These are phyloP conservation scores for Tagetes erecta DNA, from an alignment of 129 eudicot genomes.

Conservation along the genomic window DNA sequence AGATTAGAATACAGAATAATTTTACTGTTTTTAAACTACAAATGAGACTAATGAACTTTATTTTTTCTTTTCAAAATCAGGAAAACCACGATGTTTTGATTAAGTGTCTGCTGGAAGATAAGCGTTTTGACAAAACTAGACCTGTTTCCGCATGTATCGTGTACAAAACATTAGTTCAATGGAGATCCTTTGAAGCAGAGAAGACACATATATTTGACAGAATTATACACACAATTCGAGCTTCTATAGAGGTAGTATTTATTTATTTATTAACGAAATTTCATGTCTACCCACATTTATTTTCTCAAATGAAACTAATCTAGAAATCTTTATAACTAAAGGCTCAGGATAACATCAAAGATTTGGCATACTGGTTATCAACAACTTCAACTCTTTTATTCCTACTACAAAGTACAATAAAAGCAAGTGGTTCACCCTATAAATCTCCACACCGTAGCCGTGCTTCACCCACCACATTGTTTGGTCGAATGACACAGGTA, in stretches of 20 bases:
- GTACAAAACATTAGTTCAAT: slow-evolving; percentile 87
- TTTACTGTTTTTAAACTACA: background rate
- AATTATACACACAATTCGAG: slow-evolving; percentile 77
- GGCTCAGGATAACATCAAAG: slow-evolving; percentile 65
- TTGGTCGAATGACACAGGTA: slow-evolving; percentile 94
- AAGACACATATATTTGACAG: slow-evolving; percentile 90
- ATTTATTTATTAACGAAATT: background rate
- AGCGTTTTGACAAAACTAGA: slow-evolving; percentile 77
- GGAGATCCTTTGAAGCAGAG: slow-evolving; percentile 99
- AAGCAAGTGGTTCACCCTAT: slow-evolving; percentile 77
- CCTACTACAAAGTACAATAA: slow-evolving; percentile 84
- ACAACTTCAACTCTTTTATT: slow-evolving; percentile 86
- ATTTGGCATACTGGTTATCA: slow-evolving; percentile 90
- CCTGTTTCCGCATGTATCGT: slow-evolving; percentile 90
- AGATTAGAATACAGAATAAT: slow-evolving; percentile 19
- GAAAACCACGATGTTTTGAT: slow-evolving; percentile 87
- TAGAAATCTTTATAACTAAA: slow-evolving; percentile 33
- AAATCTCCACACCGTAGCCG: slow-evolving; percentile 72
- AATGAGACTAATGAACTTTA: background rate
- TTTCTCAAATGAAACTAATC: slow-evolving; percentile 22
- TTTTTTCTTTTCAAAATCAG: slow-evolving; percentile 39
- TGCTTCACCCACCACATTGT: slow-evolving; percentile 69
- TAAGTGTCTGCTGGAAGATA: slow-evolving; percentile 86
- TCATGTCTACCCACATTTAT: background rate
- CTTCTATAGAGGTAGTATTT: slow-evolving; percentile 78